Base-by-base conservation (phyloP, 371 early-diverging fungal species). In the Amoeboaphelidium occidentale region DNA sequence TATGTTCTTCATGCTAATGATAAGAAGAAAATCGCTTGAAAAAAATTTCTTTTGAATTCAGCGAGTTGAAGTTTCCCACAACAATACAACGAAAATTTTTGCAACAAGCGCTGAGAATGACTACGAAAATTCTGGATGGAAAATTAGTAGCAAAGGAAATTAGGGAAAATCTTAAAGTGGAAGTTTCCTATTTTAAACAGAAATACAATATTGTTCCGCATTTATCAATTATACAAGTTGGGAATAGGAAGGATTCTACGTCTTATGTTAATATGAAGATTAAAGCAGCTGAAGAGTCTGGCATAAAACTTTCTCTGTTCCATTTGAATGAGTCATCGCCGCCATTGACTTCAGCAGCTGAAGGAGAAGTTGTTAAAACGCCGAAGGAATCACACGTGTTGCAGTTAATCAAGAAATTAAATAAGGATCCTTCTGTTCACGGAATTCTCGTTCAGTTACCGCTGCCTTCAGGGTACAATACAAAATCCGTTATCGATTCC, bases 381-480 rank as follows among this genome's bases (percentile, higher is more conserved):
- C 22, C 23, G 14, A 41, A 27, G 13, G n/a, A 52, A 24, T 25
- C n/a, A 3, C 27, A 65, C 60, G 43, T 87, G 46, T 49, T 81
- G 42, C 55, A 50, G 24, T 55, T 60, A 23, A 72, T 84, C 41
- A 57, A 69, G 14, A 54, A 61, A 12, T 59, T 94, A 39, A 92
- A 92, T 58, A 61, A 70, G 44, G 79, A 87, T 58, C 70, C 72
- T 1, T 25, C 54, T 13, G 67, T 88, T 24, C 90, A 90, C 55
- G 92, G 94, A 25, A 76, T 94, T 49, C 63, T 94, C 3, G 86
- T 94, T 39, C 94, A 94, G 62, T 67, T 90, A 57, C 94, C 94
- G n/a, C 64, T 92, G n/a, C 88, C 91, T n/a, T 58, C 60, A 4
- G 77, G 77, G 51, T 65, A 89, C 48, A 73, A 75, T 55, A 83